Evolutionary conservation across 306 rosid species (phyloP).

Genomic region (Rosa chinensis): DNA sequence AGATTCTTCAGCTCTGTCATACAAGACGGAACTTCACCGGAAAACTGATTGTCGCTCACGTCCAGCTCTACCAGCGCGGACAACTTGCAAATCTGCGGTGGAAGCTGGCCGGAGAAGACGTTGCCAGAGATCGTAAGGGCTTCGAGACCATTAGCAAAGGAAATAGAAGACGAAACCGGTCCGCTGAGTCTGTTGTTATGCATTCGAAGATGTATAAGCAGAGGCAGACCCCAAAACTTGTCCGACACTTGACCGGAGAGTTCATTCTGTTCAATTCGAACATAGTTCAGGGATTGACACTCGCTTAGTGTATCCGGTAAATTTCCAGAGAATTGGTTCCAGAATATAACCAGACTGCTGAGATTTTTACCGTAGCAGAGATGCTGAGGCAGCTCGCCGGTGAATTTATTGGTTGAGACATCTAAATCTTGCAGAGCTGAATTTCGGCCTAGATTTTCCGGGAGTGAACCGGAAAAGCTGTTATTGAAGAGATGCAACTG

Average conservation of each 20-base stretch:
- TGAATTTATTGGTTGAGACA: conserved; percentile 66
- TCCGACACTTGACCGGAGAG: conserved; percentile 53
- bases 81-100: conserved; percentile 49
- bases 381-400: conserved; percentile 52
- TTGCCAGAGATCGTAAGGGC: conserved; percentile 41
- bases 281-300: conserved; percentile 54
- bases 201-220: conserved; percentile 36
- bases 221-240: conserved; percentile 52
- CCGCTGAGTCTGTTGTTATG: conserved; percentile 57
- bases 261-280: conserved; percentile 60
- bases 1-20: conserved; percentile 50
- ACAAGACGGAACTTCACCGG: conserved; percentile 60
- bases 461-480: conserved; percentile 61
- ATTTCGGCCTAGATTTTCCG: conserved; percentile 53
- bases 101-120: conserved; percentile 52
- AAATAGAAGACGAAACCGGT: conserved; percentile 40
- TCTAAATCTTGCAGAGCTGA: conserved; percentile 51
- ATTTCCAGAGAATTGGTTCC: conserved; percentile 53
- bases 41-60: conserved; percentile 47
- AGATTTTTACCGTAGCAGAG: conserved; percentile 60
- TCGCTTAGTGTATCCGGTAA: conserved; percentile 42
- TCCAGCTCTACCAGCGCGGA: conserved; percentile 38
- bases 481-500: conserved; percentile 64
- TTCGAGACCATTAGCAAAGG: conserved; percentile 28
- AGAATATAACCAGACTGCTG: conserved; percentile 39